phyloP scores from a whole-genome alignment of 2,329 filamentous ascomycete species.

The Penicillium sp. region DNA sequence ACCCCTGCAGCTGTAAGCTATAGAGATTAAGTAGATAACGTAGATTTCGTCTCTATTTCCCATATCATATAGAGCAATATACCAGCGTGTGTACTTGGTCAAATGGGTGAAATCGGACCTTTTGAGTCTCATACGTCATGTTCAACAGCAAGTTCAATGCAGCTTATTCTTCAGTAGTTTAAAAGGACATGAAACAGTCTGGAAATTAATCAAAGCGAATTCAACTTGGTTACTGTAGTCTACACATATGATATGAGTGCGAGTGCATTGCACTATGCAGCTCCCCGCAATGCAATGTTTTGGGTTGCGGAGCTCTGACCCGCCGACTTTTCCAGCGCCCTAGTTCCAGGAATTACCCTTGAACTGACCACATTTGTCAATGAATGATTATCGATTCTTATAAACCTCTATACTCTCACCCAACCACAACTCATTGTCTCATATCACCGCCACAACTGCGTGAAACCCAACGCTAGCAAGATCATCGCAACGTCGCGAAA shows the following conservation, averaged over 20 bases:
- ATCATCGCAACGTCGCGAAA: neutral
- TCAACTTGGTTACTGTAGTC: no score
- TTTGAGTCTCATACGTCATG: neutral
- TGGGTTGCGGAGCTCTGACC: neutral
- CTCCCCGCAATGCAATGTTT: constrained; percentile 3
- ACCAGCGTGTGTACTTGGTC: neutral
- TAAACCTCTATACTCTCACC: neutral
- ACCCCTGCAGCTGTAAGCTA: neutral
- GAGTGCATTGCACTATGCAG: neutral
- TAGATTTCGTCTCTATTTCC: no score
- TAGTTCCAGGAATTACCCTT: neutral
- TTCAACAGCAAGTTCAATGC: neutral
- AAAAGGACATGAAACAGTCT: neutral
- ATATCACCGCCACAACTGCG: neutral
- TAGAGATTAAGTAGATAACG: neutral
- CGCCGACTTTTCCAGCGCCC: constrained; percentile 3
- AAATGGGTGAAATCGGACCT: neutral
- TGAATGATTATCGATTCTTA: neutral
- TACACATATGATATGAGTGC: no score
- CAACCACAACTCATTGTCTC: neutral
- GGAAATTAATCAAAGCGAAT: neutral
- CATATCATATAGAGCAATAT: no score
- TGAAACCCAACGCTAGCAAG: neutral
- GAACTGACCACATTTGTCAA: neutral
- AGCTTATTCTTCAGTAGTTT: neutral